These are phyloP conservation scores for Tulasnella sp. DNA, from an alignment of 768 basidiomycete genomes.

Conservation along the genomic window DNA sequence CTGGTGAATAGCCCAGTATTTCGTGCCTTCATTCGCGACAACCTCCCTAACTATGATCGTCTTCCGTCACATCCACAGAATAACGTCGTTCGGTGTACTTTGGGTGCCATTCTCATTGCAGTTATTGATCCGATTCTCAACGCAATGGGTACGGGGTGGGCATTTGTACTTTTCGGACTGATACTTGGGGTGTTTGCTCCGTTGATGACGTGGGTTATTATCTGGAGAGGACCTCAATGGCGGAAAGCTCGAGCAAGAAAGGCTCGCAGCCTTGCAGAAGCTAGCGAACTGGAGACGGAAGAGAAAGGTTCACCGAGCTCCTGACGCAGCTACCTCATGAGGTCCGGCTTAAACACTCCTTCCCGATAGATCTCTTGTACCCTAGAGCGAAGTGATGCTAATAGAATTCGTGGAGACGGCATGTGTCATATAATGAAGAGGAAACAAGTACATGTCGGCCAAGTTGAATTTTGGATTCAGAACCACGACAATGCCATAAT, in stretches of 20 bases:
- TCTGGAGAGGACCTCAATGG: constrained; percentile 14
- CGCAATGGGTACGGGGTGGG: constrained; percentile 20
- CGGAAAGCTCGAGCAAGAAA: not conserved
- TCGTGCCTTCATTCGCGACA: too few relatives aligned
- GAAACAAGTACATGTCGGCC: constrained; percentile 1
- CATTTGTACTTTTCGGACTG: constrained; percentile 19
- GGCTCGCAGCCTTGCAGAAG: not conserved
- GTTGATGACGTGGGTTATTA: constrained; percentile 15
- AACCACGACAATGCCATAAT: constrained; percentile 4
- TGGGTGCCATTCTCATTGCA: constrained; percentile 29
- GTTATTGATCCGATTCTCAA: constrained; percentile 25
- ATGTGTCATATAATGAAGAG: not conserved
- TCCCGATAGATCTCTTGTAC: not conserved
- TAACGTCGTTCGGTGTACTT: constrained; percentile 33
- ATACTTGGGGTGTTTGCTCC: constrained; percentile 9
- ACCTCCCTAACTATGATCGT: not conserved
- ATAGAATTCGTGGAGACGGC: not conserved
- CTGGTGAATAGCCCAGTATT: not conserved
- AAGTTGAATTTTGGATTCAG: not conserved
- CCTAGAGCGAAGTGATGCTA: not conserved
- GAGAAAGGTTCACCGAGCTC: not conserved
- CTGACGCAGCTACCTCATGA: not conserved
- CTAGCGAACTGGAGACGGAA: not conserved
- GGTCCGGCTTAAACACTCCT: not conserved
- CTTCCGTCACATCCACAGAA: constrained; percentile 20